Base-by-base conservation (phyloP, 176 grass and related monocot genomes). In the Alopecurus myosuroides region DNA sequence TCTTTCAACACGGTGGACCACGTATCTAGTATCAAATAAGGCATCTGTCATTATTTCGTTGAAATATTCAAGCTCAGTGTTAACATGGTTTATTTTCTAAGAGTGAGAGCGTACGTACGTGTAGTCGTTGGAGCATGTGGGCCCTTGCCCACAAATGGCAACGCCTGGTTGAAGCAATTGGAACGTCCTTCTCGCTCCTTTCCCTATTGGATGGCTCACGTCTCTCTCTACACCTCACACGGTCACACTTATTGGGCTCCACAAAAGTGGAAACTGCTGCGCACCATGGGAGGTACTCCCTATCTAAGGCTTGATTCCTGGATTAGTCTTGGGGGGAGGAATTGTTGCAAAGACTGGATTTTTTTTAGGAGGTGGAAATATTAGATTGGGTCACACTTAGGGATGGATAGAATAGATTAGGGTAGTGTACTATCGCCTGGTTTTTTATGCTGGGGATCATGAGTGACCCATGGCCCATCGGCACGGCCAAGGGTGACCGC, bases 131-230 rank as follows among this genome's bases (percentile, higher is more conserved):
- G 40, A 42, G 40, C 11, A 2, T 2, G 40, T 6, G 66, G 66
- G 36, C 19, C 66, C 66, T 77, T 77, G 72, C 30, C 81, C 75
- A 91, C 92, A 94, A 88, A 77, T 91, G 92, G 81, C 80, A 81
- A 88, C 83, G 70, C 72, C 78, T 82, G 76, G 36, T 26, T 68
- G 76, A 65, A 25, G 45, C 46, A 11, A 18, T 13, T 77, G 50
- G 11, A 11, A 58, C 55, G 22, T 56, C 53, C 31, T n/a, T n/a
- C n/a, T n/a, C n/a, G n/a, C n/a, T n/a, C n/a, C n/a, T n/a, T 1
- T 40, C n/a, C n/a, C n/a, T n/a, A n/a, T n/a, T n/a, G n/a, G n/a
- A n/a, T n/a, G n/a, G n/a, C n/a, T n/a, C n/a, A n/a, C n/a, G n/a
- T n/a, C n/a, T n/a, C n/a, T n/a, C n/a, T n/a, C n/a, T n/a, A n/a